These are phyloP conservation scores for Phytophthora pisi DNA, from an alignment of 352 stramenopile genomes.

Conservation along the genomic window DNA sequence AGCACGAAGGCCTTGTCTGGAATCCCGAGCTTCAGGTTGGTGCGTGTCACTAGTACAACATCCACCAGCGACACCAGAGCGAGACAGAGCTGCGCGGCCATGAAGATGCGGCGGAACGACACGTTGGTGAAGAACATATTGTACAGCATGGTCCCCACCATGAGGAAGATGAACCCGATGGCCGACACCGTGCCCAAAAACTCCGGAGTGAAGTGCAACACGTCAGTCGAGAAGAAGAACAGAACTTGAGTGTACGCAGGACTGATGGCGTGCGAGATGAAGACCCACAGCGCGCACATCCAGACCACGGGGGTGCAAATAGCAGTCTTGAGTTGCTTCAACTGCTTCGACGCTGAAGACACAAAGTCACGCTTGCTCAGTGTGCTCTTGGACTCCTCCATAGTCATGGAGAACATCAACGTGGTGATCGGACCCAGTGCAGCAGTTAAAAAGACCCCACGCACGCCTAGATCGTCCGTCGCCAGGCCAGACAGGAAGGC, in stretches of 20 bases:
- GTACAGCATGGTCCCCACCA: conserved; percentile 83
- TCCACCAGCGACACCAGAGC: conserved; percentile 78
- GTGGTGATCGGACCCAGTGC: conserved; percentile 90
- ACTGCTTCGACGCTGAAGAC: conserved; percentile 56
- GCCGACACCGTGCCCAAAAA: conserved; percentile 92
- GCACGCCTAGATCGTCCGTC: conserved; percentile 88
- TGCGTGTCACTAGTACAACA: conserved; percentile 91
- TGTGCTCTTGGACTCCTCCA: conserved; percentile 80
- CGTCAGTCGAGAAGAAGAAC: conserved; percentile 96
- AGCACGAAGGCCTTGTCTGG: conserved; percentile 96
- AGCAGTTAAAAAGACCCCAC: conserved; percentile 93
- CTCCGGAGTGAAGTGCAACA: conserved; percentile 94
- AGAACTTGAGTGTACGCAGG: conserved; percentile 94
- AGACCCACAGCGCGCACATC: conserved; percentile 96
- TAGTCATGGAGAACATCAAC: conserved; percentile 86
- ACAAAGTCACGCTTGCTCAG: conserved; percentile 54
- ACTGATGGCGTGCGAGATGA: conserved; percentile 93
- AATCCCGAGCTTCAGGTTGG: conserved; percentile 93
- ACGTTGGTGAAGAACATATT: conserved; percentile 90
- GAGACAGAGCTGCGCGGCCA: conserved; percentile 83
- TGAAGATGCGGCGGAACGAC: conserved; percentile 93
- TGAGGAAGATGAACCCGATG: conserved; percentile 82
- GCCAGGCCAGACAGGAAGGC: conserved; percentile 93
- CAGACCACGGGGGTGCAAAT: conserved; percentile 91
- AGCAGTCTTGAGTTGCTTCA: conserved; percentile 73